Base-by-base conservation (phyloP, 129 eudicot species). In the Flaveria trinervia region DNA sequence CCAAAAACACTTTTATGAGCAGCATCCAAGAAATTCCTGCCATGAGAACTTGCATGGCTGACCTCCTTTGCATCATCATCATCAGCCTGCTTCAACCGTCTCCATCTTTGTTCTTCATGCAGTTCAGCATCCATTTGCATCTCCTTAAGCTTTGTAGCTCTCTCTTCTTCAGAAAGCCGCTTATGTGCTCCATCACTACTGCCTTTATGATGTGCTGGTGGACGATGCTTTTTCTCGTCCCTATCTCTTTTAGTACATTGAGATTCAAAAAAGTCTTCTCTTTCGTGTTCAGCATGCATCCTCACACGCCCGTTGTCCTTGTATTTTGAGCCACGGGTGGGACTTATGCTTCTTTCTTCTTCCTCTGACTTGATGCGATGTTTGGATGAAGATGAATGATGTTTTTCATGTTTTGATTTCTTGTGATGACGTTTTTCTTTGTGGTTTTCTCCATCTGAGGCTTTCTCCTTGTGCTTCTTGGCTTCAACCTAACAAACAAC, bases 21-120 rank as follows among this genome's bases (percentile, higher is more conserved):
- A 79, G 85, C 92, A 75, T 93, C 92, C 83, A 93, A 67, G 73
- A 93, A 93, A 71, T 85, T 90, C 71, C 80, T 76, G 45, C 95
- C 90, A 55, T 75, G 15, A 28, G 92, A 83, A 15, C 68, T 69
- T 16, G 86, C 90, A 60, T 65, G 80, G 6, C 44, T 70, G 26
- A 84, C 90, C 77, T 93, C 98, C 62, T 80, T 83, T 65, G 96
- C 97, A 80, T 93, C 98, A 48, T 81, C 87, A 66, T 83, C 96
- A 4, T 79, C 98, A 1, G 97, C 98, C 70, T 85, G 92, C 80
- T 83, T 93, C 52, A 93, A 75, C 15, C 96, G 85, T 72, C 88
- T 90, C 98, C 98, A 93, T 82, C 98, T 86, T 77, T 93, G 98
- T 76, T 93, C 92, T 83, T 93, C 98, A 75, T 93, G 98, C 50